phyloP scores from a whole-genome alignment of 306 rosid genomes.

The peach (Prunus persica) region DNA sequence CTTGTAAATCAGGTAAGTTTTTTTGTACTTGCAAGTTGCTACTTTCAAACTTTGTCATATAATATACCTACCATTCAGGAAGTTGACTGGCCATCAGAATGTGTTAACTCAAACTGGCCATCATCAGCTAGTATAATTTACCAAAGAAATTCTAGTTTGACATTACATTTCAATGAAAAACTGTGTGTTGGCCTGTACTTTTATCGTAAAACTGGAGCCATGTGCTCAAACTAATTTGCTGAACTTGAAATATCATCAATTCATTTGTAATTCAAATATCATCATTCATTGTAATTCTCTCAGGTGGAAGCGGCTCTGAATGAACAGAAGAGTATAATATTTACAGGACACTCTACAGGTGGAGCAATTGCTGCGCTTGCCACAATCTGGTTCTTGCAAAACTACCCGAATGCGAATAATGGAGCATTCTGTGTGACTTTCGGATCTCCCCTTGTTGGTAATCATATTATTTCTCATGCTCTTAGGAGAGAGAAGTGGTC shows the following conservation, averaged over 20 bases:
- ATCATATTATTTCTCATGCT: constrained; percentile 71
- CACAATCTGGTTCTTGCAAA: constrained; percentile 59
- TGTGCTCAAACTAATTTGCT: neutral
- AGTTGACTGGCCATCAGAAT: too few species aligned
- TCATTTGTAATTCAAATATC: neutral
- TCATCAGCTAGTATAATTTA: too few species aligned
- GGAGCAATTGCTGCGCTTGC: constrained; percentile 66
- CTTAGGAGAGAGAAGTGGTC: constrained; percentile 77
- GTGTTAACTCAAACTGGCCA: too few species aligned
- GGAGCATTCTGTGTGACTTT: constrained; percentile 55
- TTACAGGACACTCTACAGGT: constrained; percentile 72
- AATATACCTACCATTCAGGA: too few species aligned
- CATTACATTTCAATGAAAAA: too few species aligned
- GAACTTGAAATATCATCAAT: neutral
- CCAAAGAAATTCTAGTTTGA: too few species aligned
- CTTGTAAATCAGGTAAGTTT: constrained; percentile 40
- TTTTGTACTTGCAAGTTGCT: too few species aligned
- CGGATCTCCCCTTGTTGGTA: constrained; percentile 74
- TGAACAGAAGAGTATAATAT: constrained; percentile 40
- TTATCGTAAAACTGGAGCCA: neutral
- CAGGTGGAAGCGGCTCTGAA: constrained; percentile 46
- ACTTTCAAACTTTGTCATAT: too few species aligned
- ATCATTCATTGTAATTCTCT: neutral
- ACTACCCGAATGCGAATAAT: neutral
- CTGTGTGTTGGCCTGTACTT: too few species aligned